Evolutionary conservation across 1,284 basidiomycete genomes (phyloP).

Genomic region (Xerocomus nothofagi): DNA sequence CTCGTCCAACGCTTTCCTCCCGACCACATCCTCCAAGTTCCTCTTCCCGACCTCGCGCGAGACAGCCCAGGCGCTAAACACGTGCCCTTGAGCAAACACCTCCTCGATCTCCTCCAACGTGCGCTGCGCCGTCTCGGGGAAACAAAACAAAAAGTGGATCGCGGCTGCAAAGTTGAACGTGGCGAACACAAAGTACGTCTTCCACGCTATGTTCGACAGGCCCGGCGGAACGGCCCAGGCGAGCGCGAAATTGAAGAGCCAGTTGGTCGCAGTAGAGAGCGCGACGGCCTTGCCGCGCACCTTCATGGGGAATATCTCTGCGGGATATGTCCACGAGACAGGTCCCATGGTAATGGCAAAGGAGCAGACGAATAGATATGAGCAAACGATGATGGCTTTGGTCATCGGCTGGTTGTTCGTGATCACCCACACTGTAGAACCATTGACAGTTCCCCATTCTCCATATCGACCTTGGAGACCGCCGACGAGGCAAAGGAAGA

Average conservation of each 20-base stretch:
- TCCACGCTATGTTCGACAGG: constrained; percentile 52
- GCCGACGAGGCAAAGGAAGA: constrained; percentile 76
- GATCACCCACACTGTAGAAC: constrained; percentile 58
- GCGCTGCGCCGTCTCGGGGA: constrained; percentile 71
- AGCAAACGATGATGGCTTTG: constrained; percentile 72
- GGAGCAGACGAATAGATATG: constrained; percentile 72
- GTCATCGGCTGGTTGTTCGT: constrained; percentile 53
- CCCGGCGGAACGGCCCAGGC: constrained; percentile 65
- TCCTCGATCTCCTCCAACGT: constrained; percentile 77
- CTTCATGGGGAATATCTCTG: constrained; percentile 67
- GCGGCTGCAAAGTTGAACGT: constrained; percentile 73
- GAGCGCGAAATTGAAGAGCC: constrained; percentile 73
- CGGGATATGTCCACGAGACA: constrained; percentile 69
- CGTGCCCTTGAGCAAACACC: constrained; percentile 66
- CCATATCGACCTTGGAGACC: constrained; percentile 70
- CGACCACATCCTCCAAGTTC: constrained; percentile 49
- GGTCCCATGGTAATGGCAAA: constrained; percentile 79
- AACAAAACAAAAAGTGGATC: constrained; percentile 72
- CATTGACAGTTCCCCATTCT: constrained; percentile 46
- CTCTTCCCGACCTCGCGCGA: constrained; percentile 61
- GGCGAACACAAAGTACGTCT: constrained; percentile 75
- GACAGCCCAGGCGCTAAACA: constrained; percentile 72
- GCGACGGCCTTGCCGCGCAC: constrained; percentile 75
- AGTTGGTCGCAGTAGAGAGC: constrained; percentile 60
- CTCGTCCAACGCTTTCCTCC: constrained; percentile 14